Evolutionary conservation across 176 grass and related monocot genomes (phyloP).

Genomic region (Elaeis guineensis): DNA sequence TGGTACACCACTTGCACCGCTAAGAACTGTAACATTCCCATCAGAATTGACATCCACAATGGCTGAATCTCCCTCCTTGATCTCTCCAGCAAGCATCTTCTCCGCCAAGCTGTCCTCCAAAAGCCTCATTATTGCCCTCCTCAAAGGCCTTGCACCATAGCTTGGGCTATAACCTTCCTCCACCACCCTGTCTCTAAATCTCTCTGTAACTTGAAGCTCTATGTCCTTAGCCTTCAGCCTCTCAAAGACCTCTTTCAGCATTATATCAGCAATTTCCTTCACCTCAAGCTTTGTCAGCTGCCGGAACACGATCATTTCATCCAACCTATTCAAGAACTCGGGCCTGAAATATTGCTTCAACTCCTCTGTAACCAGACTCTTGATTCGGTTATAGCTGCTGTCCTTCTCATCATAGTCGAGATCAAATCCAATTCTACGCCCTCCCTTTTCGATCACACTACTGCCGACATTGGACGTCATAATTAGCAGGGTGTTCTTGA

Average conservation of each 20-base stretch:
- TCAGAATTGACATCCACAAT: conserved; percentile 90
- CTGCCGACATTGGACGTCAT: conserved; percentile 94
- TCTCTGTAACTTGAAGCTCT: conserved; percentile 83
- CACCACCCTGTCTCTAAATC: conserved; percentile 79
- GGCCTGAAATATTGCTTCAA: conserved; percentile 91
- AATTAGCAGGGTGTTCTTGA: conserved; percentile 85
- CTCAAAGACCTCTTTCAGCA: conserved; percentile 94
- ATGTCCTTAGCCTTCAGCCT: conserved; percentile 87
- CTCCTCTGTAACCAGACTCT: conserved; percentile 87
- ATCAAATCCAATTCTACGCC: conserved; percentile 82
- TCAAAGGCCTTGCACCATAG: conserved; percentile 86
- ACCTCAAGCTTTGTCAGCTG: conserved; percentile 94
- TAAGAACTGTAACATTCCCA: conserved; percentile 84
- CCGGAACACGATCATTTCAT: conserved; percentile 96
- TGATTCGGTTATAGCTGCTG: conserved; percentile 87
- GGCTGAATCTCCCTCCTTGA: conserved; percentile 86
- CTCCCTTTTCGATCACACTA: conserved; percentile 92
- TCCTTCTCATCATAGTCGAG: conserved; percentile 84
- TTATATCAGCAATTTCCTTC: conserved; percentile 96
- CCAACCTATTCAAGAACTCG: conserved; percentile 85
- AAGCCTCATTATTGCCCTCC: conserved; percentile 87
- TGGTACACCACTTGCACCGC: conserved; percentile 43
- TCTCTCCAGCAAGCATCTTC: conserved; percentile 81
- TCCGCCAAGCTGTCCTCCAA: conserved; percentile 88
- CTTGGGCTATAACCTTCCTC: conserved; percentile 93